Base-by-base conservation (phyloP, 805 yeast species). In the Kuraishia borneana region DNA sequence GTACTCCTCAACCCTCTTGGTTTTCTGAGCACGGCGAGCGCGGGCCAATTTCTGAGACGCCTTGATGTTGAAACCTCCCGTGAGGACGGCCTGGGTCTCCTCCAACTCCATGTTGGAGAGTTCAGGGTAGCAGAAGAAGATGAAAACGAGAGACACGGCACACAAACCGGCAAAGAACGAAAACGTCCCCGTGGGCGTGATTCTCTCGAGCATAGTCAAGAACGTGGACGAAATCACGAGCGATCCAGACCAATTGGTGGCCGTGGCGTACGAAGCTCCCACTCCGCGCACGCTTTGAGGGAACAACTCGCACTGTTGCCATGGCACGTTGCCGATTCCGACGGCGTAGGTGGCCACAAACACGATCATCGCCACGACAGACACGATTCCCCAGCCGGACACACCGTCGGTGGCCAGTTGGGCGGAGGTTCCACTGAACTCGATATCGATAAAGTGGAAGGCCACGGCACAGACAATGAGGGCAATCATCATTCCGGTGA, bases 271-370 rank as follows among this genome's bases (percentile, higher is more conserved):
- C 38, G 95, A 83, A 7, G 87, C 77, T 40, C 97, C 97, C 31
- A 85, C 68, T 39, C 95, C 94, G 54, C 98, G 76, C 22, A 89
- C 96, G 41, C 76, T 73, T 66, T 88, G 95, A 23, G 96, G 92
- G 62, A 92, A 87, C 50, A 89, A 63, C 59, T 89, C 98, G 37
- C 89, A 81, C 53, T 92, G 96, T 53, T 89, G 95, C 98, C 98
- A 89, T 37, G 97, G 96, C 36, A 85, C 92, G 56, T 89, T 88
- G 60, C 98, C 98, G 45, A 88, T 83, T 45, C 97, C 97, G 44
- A 84, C 64, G 32, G 96, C 95, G 54, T 88, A 89, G 35, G 80
- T 76, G 3, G 95, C 96, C 31, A 88, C 96, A 51, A 66, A 92
- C 27, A 75, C 54, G 42, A 89, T 84, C 83, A 88, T 87, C 35